Evolutionary conservation across 2,329 filamentous ascomycete species (phyloP).

Genomic region (Paradendryphiella salina): DNA sequence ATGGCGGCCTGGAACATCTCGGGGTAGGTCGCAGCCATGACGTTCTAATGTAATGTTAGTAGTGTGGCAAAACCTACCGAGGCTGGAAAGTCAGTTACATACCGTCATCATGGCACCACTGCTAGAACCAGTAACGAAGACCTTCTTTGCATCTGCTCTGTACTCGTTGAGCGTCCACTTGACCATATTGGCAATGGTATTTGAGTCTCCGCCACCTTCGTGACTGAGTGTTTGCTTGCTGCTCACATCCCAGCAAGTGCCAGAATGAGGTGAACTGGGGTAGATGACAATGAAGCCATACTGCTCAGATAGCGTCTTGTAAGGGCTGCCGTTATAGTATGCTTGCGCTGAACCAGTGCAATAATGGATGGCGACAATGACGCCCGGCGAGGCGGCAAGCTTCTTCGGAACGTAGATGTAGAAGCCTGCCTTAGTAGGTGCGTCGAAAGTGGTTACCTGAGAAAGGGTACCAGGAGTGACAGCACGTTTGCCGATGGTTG

Average conservation of each 20-base stretch:
- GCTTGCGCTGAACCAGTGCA: constrained; percentile 59
- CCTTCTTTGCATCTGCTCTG: constrained; percentile 54
- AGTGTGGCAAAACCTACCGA: not conserved
- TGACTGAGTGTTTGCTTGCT: constrained; percentile 59
- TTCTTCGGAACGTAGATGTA: constrained; percentile 57
- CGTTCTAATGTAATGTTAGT: constrained; percentile 41
- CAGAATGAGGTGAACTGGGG: constrained; percentile 57
- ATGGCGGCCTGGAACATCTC: constrained; percentile 58
- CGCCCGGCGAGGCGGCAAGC: constrained; percentile 52
- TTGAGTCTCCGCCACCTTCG: constrained; percentile 60
- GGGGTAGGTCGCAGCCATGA: constrained; percentile 57
- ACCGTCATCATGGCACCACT: constrained; percentile 62
- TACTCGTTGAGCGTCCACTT: constrained; percentile 58
- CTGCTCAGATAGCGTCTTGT: constrained; percentile 57
- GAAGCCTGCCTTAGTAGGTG: constrained; percentile 54
- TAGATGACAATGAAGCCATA: constrained; percentile 66
- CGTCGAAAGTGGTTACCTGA: constrained; percentile 50
- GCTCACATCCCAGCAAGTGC: constrained; percentile 63
- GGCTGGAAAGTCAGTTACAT: constrained; percentile 9
- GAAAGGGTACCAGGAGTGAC: constrained; percentile 37
- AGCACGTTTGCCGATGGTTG: constrained; percentile 31
- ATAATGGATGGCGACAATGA: constrained; percentile 61
- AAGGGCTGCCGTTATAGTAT: constrained; percentile 56
- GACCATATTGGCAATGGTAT: constrained; percentile 64
- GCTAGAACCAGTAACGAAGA: constrained; percentile 60